phyloP scores from a whole-genome alignment of 139 green algal species.

The Spirogloea muscicola region DNA sequence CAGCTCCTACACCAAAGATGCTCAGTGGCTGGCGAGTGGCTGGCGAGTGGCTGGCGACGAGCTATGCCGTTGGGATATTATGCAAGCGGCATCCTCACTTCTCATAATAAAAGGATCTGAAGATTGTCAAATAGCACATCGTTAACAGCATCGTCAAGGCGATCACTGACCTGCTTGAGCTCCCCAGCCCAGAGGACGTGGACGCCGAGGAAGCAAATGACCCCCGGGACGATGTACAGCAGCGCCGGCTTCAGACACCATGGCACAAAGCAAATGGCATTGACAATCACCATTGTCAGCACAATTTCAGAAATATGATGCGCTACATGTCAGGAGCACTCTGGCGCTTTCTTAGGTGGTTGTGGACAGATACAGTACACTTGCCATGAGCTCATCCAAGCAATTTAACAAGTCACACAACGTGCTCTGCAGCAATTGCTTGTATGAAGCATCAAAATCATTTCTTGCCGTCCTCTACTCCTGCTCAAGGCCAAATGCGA shows the following conservation, averaged over 20 bases:
- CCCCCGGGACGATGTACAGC: conserved; percentile 93
- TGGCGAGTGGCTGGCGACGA: no score
- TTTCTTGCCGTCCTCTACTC: no score
- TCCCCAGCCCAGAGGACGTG: conserved; percentile 65
- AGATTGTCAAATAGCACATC: no score
- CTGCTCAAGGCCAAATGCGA: no score
- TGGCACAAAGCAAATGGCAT: not conserved
- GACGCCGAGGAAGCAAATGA: conserved; percentile 65
- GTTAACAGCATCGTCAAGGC: no score
- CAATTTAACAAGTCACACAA: not conserved
- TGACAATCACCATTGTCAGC: not conserved
- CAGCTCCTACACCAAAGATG: no score
- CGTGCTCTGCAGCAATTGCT: no score
- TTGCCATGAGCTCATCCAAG: not conserved
- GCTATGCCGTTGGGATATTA: no score
- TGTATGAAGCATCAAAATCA: no score
- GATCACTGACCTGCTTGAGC: conserved; percentile 39
- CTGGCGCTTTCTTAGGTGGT: not conserved
- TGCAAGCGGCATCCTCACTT: no score
- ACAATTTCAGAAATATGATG: not conserved
- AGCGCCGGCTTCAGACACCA: conserved; percentile 69
- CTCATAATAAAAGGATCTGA: no score
- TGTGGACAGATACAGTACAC: not conserved
- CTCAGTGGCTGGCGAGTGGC: no score
- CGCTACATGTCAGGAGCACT: not conserved